Evolutionary conservation across 2,329 filamentous ascomycete genomes (phyloP).

Genomic region (Cordyceps fumosorosea): DNA sequence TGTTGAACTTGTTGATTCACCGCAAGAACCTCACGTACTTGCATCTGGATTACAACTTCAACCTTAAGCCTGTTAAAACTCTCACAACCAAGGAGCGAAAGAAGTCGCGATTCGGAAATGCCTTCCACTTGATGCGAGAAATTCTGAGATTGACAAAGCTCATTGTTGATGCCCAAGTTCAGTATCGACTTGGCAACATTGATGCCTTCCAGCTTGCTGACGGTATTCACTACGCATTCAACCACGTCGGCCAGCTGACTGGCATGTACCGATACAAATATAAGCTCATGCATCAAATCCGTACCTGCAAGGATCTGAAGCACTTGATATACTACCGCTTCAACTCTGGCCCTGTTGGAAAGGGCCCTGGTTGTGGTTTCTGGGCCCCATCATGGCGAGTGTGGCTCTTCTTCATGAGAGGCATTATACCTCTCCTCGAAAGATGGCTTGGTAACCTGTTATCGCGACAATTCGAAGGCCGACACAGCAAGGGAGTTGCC

Average conservation of each 20-base stretch:
- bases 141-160: conserved; percentile 93
- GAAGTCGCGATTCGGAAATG: conserved; percentile 98
- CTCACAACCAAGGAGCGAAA: conserved; percentile 98
- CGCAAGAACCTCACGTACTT: conserved; percentile 97
- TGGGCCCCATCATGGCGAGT: conserved; percentile 99
- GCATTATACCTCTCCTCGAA: conserved; percentile 93
- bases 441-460: conserved; percentile 95
- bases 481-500: conserved; percentile 96
- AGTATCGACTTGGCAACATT: conserved; percentile 95
- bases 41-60: conserved; percentile 99
- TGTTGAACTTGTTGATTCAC: conserved; percentile 95
- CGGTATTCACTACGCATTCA: conserved; percentile 98
- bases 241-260: conserved; percentile 95
- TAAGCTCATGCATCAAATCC: conserved; percentile 99
- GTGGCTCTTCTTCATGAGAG: conserved; percentile 98
- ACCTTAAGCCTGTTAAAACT: conserved; percentile 97
- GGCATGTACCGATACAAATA: conserved; percentile 99
- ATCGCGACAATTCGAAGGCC: conserved; percentile 94
- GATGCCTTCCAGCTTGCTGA: conserved; percentile 98
- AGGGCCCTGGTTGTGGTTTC: conserved; percentile 96
- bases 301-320: conserved; percentile 97
- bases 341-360: conserved; percentile 93
- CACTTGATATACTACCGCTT: conserved; percentile 99
- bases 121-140: conserved; percentile 98
- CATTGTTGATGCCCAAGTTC: conserved; percentile 96